Evolutionary conservation across 129 eudicot genomes (phyloP).

Genomic region (Logfia minima): DNA sequence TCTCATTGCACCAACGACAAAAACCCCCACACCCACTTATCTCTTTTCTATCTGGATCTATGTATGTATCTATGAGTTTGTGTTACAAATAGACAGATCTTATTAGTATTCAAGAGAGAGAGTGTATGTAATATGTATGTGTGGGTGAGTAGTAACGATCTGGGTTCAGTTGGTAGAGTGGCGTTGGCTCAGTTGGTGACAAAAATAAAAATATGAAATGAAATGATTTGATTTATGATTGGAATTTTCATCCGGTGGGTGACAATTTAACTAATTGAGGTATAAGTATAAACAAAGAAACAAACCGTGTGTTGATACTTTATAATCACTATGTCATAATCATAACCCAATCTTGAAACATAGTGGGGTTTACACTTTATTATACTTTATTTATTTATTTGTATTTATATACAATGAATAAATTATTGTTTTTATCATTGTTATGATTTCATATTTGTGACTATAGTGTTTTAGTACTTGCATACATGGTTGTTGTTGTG

Average conservation of each 20-base stretch:
- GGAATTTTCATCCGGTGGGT: background rate
- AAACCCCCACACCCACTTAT: background rate
- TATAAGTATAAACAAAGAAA: background rate
- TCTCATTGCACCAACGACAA: conserved; percentile 38
- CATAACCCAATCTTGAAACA: background rate
- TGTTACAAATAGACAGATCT: background rate
- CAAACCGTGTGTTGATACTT: background rate
- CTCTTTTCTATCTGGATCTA: background rate
- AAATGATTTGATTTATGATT: background rate
- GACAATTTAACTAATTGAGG: background rate
- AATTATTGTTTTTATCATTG: background rate
- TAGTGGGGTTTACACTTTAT: background rate
- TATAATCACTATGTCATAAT: background rate
- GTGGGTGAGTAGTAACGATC: background rate
- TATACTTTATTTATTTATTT: no score
- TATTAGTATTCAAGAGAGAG: background rate
- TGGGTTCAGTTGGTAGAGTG: background rate
- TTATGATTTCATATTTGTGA: background rate
- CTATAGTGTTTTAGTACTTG: background rate
- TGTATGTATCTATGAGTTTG: background rate
- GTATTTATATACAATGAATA: no score
- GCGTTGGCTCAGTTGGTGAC: background rate
- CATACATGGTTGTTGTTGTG: no score
- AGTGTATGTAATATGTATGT: background rate
- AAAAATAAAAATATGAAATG: no score